Conservation (phyloP, 306 rosid genomes). For the Gastrolobium villosum region DNA sequence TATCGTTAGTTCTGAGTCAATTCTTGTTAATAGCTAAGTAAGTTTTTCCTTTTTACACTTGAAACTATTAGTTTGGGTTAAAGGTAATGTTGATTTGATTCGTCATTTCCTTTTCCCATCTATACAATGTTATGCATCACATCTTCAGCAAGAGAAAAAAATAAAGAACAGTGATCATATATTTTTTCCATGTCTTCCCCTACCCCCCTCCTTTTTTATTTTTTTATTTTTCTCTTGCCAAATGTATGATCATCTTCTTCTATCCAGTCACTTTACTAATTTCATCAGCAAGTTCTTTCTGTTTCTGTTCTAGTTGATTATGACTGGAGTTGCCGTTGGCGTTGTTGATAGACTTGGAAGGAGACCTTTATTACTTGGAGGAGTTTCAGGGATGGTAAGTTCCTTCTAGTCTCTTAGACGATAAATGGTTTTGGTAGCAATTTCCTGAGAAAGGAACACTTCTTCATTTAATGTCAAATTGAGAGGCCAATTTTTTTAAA, state of each 20-base stretch:
- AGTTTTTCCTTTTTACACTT: neutral
- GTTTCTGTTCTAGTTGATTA: conserved; percentile 69
- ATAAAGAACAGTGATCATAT: conserved; percentile 2
- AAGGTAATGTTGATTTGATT: no score
- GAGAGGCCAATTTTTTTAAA: no score
- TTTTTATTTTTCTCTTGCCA: neutral
- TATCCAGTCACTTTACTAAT: conserved; percentile 5
- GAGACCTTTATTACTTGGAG: conserved; percentile 93
- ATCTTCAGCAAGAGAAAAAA: neutral
- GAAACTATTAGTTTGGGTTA: no score
- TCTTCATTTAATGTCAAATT: conserved; percentile 34
- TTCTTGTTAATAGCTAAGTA: neutral
- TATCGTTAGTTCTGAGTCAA: conserved; percentile 8
- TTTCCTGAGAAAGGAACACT: conserved; percentile 19
- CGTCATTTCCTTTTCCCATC: neutral
- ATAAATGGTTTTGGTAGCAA: conserved; percentile 32
- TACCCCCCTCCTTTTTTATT: neutral
- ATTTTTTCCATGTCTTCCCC: neutral
- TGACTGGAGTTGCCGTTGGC: conserved; percentile 92
- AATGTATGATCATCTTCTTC: conserved; percentile 33
- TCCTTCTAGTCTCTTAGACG: conserved; percentile 35
- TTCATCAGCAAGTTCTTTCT: conserved; percentile 24
- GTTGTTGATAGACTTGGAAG: conserved; percentile 91
- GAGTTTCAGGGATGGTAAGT: conserved; percentile 93
- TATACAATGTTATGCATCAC: neutral